Percentiles rank a stretch among this genome's conserved stretches.
phyloP scores from a whole-genome alignment of 2,329 filamentous ascomycete genomes.

The Dothistroma septosporum region DNA sequence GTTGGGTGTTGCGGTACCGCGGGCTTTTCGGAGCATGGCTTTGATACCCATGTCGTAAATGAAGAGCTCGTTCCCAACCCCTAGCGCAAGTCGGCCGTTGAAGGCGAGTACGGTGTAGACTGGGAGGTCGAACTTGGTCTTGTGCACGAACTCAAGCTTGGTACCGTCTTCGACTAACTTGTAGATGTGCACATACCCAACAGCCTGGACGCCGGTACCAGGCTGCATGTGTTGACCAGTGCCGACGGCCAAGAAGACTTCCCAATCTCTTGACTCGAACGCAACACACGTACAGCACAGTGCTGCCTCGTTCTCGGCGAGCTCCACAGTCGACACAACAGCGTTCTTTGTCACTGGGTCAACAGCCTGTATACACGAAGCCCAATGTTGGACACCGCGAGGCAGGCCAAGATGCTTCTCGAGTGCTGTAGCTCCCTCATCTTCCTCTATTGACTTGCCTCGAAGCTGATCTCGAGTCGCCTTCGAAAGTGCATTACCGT shows the following conservation, averaged over 20 bases:
- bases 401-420: constrained; percentile 82
- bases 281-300: constrained; percentile 79
- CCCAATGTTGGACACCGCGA: constrained; percentile 79
- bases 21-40: constrained; percentile 82
- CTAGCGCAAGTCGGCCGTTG: constrained; percentile 84
- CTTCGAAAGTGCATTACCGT: constrained; percentile 83
- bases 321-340: constrained; percentile 70
- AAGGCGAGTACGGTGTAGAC: constrained; percentile 88
- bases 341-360: constrained; percentile 59
- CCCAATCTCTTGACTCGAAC: constrained; percentile 83
- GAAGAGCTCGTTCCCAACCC: constrained; percentile 74
- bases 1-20: constrained; percentile 31
- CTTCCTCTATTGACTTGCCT: constrained; percentile 18
- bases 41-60: constrained; percentile 92
- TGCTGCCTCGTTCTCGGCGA: constrained; percentile 87
- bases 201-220: constrained; percentile 19
- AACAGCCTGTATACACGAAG: constrained; percentile 88
- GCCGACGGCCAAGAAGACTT: constrained; percentile 88
- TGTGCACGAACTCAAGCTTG: constrained; percentile 90
- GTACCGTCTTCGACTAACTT: constrained; percentile 82
- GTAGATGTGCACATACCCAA: constrained; percentile 86
- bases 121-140: constrained; percentile 86
- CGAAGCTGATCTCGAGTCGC: constrained; percentile 55
- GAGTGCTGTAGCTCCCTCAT: constrained; percentile 19
- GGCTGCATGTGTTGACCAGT: constrained; percentile 77